phyloP scores from a whole-genome alignment of 495 filamentous ascomycete species.

The Poronia punctata region DNA sequence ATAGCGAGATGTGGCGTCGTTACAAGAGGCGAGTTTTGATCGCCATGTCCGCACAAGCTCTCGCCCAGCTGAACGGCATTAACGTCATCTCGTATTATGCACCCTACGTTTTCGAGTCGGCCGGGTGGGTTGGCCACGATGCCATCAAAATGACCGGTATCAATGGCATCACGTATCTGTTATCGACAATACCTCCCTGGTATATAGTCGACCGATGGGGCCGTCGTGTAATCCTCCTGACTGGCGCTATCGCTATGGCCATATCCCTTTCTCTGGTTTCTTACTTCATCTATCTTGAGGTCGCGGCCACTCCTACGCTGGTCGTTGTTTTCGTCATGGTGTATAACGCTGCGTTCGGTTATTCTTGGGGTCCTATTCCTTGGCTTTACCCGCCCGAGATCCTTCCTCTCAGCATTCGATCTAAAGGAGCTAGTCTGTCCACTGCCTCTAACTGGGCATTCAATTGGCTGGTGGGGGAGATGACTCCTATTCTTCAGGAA shows the following conservation, averaged over 20 bases:
- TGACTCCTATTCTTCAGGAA: conserved; percentile 89
- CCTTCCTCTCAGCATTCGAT: conserved; percentile 89
- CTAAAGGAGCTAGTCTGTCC: conserved; percentile 94
- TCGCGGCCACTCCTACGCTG: conserved; percentile 65
- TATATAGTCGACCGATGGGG: conserved; percentile 94
- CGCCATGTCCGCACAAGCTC: conserved; percentile 95
- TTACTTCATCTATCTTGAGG: conserved; percentile 89
- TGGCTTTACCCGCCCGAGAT: conserved; percentile 99
- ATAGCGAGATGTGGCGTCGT: conserved; percentile 88
- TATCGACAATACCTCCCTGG: conserved; percentile 92
- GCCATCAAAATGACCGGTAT: conserved; percentile 97
- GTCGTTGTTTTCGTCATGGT: conserved; percentile 96
- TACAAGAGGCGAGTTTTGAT: conserved; percentile 92
- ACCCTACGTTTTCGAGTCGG: conserved; percentile 90
- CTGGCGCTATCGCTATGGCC: conserved; percentile 85
- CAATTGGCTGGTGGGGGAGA: conserved; percentile 92
- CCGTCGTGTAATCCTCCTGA: conserved; percentile 81
- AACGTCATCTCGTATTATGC: conserved; percentile 99
- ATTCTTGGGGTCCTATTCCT: conserved; percentile 97
- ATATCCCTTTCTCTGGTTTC: conserved; percentile 87
- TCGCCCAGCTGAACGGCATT: conserved; percentile 96
- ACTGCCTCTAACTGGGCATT: conserved; percentile 98
- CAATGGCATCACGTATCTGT: conserved; percentile 85
- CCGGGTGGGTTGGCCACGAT: conserved; percentile 82
- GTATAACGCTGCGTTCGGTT: conserved; percentile 96